These are phyloP conservation scores for Phylloboletellus chloephorus DNA, from an alignment of 1,284 basidiomycete species.

Conservation along the genomic window DNA sequence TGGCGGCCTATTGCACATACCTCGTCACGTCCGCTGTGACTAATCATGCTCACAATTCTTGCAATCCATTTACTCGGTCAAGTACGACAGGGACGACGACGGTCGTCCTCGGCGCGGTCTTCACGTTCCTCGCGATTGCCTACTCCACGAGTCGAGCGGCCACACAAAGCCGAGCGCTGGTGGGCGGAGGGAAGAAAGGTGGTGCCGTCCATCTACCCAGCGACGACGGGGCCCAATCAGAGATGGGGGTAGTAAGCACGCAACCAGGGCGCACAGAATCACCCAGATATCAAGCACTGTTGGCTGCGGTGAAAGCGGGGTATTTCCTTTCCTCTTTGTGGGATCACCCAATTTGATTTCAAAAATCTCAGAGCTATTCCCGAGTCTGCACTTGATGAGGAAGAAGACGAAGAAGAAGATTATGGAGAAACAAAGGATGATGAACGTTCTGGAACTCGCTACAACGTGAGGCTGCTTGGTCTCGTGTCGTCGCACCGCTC, in stretches of 20 bases:
- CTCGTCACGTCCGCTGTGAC: constrained; percentile 91
- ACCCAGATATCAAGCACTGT: constrained; percentile 89
- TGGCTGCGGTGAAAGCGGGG: constrained; percentile 95
- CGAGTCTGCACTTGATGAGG: constrained; percentile 85
- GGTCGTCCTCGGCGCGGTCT: constrained; percentile 86
- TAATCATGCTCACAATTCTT: constrained; percentile 80
- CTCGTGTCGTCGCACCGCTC: constrained; percentile 3
- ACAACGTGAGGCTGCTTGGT: constrained; percentile 62
- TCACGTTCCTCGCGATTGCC: constrained; percentile 97
- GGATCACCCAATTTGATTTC: neutral
- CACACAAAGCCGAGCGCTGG: constrained; percentile 87
- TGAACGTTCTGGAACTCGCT: constrained; percentile 93
- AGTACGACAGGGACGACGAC: constrained; percentile 80
- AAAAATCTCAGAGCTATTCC: constrained; percentile 69
- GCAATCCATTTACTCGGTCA: constrained; percentile 81
- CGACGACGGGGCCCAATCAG: constrained; percentile 52
- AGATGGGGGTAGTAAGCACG: constrained; percentile 71
- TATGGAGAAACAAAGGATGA: constrained; percentile 82
- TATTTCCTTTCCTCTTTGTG: constrained; percentile 27
- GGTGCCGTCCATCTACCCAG: constrained; percentile 61
- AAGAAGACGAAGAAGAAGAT: constrained; percentile 67
- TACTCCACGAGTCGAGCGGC: constrained; percentile 96
- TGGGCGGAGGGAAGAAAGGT: constrained; percentile 63
- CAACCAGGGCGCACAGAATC: constrained; percentile 86
- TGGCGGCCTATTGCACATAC: constrained; percentile 96